A percentile compares a stretch with the other conserved stretches of the same genome.
Evolutionary conservation across 2,329 filamentous ascomycete species (phyloP).

Genomic region (Zarea fungicola): DNA sequence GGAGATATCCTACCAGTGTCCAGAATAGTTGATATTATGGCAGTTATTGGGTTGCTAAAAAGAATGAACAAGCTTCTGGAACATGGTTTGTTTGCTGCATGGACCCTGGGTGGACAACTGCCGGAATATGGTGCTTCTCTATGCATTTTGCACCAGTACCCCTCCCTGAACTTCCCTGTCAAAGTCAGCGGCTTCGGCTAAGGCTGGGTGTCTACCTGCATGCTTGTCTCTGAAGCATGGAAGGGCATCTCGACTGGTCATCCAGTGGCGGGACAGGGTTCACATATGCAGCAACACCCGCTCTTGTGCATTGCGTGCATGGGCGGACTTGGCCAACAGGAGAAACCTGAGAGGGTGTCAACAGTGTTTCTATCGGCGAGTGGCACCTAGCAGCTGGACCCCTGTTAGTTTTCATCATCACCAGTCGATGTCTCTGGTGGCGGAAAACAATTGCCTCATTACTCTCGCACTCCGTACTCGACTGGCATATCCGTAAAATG

Average conservation of each 20-base stretch:
- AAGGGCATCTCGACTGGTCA: background rate
- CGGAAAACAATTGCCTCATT: background rate
- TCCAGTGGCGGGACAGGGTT: background rate
- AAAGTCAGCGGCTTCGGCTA: background rate
- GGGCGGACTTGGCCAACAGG: background rate
- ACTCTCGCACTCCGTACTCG: too few relatives aligned
- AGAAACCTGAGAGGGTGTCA: background rate
- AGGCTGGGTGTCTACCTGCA: background rate
- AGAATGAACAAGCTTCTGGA: background rate
- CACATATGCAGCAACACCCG: background rate
- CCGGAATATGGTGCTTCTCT: too few relatives aligned
- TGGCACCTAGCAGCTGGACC: background rate
- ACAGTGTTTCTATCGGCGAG: too few relatives aligned
- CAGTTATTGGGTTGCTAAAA: background rate
- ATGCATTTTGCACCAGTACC: too few relatives aligned
- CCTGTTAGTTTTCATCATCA: constrained; percentile 4
- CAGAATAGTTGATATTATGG: background rate
- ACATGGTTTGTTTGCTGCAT: background rate
- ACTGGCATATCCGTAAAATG: too few relatives aligned
- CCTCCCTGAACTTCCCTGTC: background rate
- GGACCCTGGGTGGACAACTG: background rate
- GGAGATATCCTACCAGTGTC: background rate
- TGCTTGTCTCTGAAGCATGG: background rate
- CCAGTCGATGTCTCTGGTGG: background rate
- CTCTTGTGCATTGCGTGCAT: constrained; percentile 2